These are phyloP conservation scores for Ophiosphaerella herpotricha DNA, from an alignment of 2,329 filamentous ascomycete species.

Conservation along the genomic window DNA sequence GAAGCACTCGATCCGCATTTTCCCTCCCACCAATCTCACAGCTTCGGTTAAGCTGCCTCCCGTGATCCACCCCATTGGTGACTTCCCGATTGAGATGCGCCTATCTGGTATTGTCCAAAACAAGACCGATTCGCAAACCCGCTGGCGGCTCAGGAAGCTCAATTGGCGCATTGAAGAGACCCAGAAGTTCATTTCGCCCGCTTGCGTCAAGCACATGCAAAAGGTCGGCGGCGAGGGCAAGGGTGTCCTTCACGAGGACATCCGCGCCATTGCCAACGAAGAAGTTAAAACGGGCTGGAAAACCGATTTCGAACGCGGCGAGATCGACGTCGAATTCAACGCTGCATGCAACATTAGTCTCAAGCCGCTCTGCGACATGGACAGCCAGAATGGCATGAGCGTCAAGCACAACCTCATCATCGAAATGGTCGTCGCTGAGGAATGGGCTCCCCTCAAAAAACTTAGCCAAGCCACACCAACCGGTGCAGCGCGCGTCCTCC, in stretches of 20 bases:
- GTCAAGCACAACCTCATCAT: slow-evolving; percentile 85
- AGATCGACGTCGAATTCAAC: slow-evolving; percentile 81
- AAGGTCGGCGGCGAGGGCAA: slow-evolving; percentile 70
- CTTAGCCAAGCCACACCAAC: slow-evolving; percentile 80
- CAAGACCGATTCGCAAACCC: slow-evolving; percentile 69
- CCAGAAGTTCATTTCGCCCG: slow-evolving; percentile 75
- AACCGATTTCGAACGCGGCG: slow-evolving; percentile 71
- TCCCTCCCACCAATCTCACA: slow-evolving; percentile 93
- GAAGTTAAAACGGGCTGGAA: slow-evolving; percentile 92
- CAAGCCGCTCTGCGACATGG: slow-evolving; percentile 77
- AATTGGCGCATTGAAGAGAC: slow-evolving; percentile 93
- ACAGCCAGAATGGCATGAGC: slow-evolving; percentile 73
- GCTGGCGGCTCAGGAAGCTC: slow-evolving; percentile 90
- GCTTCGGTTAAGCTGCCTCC: slow-evolving; percentile 81
- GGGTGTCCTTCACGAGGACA: slow-evolving; percentile 74
- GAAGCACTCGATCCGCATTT: slow-evolving; percentile 89
- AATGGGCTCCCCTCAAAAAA: slow-evolving; percentile 73
- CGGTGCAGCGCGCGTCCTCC: slow-evolving; percentile 84
- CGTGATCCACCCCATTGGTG: slow-evolving; percentile 83
- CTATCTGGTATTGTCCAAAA: slow-evolving; percentile 81
- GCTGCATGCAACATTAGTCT: slow-evolving; percentile 64
- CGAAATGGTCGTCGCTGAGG: slow-evolving; percentile 92
- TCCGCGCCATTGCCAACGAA: slow-evolving; percentile 76
- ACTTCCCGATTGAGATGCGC: slow-evolving; percentile 77
- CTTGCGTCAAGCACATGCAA: slow-evolving; percentile 75